Base-by-base conservation (phyloP, 2,329 filamentous ascomycete genomes). In the Chrysoporthe austroafricana region DNA sequence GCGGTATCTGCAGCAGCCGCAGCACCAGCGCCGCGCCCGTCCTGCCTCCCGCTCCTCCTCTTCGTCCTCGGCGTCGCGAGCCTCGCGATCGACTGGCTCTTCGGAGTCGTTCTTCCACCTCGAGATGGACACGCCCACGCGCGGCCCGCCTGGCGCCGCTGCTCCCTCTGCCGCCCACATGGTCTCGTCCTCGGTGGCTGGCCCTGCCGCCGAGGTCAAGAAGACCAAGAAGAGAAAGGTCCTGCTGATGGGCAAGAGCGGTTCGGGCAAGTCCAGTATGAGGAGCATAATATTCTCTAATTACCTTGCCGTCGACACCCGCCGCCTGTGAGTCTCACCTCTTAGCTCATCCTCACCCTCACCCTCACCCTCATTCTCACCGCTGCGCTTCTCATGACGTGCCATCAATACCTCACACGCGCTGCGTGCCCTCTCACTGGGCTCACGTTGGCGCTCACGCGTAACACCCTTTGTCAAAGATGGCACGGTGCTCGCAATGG, bases 221-320 rank as follows among this genome's bases (percentile, higher is more conserved):
- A 90, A 90, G 73, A 86, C 87, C 74, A 92, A 93, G 84, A 94
- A 94, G 85, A 93, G 92, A 83, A 94, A 94, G 85, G 91, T 94
- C 63, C 84, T 94, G 62, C 83, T 94, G 70, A 94, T 94, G 96
- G 96, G 96, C 73, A 97, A 97, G 83, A 97, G 93, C 71, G 96
- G 96, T 65, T 97, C 95, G 0, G 96, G 96, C 66, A 99, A 99
- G 81, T 97, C 94, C 54, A 97, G 94, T 66, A 99, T 99, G 96
- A 88, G 96, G 71, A 96, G 92, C 76, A 98, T 99, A 76, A 97
- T 99, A 78, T 99, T 99, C 81, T 97, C 93, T 84, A 98, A 98
- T 80, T 98, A 97, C 78, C 94, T 98, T 72, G 96, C 96, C 66
- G 94, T 96, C 77, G 96, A 99, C 79, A 97, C 97, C 7, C 87